phyloP scores from a whole-genome alignment of 2,329 filamentous ascomycete genomes.

The Arachnomyces sp. region DNA sequence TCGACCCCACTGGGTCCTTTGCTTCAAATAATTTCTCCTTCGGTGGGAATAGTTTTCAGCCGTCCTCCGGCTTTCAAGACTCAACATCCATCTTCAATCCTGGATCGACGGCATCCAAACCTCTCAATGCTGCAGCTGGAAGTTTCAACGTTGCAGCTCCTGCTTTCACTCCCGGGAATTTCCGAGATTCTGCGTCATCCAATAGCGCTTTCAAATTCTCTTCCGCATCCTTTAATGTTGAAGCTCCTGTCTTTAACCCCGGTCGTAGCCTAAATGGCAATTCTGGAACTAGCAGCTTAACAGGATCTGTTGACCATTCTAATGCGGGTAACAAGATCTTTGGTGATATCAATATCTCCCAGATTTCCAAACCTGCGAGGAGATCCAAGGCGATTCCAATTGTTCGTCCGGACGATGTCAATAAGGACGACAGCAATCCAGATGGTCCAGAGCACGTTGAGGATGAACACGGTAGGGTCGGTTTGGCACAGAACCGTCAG shows the following conservation, averaged over 20 bases:
- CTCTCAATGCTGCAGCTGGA: conserved; percentile 26
- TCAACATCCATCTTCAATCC: conserved; percentile 24
- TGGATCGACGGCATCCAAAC: conserved; percentile 21
- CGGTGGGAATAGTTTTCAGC: conserved; percentile 36
- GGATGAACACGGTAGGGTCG: conserved; percentile 54
- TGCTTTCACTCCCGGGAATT: conserved; percentile 56
- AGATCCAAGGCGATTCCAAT: conserved; percentile 81
- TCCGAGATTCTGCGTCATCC: conserved; percentile 15
- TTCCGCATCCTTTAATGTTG: conserved; percentile 62
- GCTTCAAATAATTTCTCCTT: conserved; percentile 39
- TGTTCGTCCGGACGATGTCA: conserved; percentile 54
- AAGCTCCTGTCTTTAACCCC: conserved; percentile 70
- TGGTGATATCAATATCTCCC: conserved; percentile 56
- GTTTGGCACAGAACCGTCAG: conserved; percentile 56
- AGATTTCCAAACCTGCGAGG: conserved; percentile 59
- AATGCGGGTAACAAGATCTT: conserved; percentile 50
- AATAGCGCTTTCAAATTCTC: conserved; percentile 59
- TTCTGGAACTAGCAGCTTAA: conserved; percentile 7
- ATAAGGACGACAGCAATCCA: conserved; percentile 32
- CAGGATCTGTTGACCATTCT: conserved; percentile 2
- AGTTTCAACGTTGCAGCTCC: conserved; percentile 65
- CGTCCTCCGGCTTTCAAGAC: conserved; percentile 21
- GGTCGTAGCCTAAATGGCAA: conserved; percentile 25
- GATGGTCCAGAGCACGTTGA: conserved; percentile 38
- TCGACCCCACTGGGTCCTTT: conserved; percentile 55